A percentile compares a stretch with the other conserved stretches of the same genome.
These are phyloP conservation scores for Hymenoscyphus albidus DNA, from an alignment of 2,329 filamentous ascomycete species.

Conservation along the genomic window DNA sequence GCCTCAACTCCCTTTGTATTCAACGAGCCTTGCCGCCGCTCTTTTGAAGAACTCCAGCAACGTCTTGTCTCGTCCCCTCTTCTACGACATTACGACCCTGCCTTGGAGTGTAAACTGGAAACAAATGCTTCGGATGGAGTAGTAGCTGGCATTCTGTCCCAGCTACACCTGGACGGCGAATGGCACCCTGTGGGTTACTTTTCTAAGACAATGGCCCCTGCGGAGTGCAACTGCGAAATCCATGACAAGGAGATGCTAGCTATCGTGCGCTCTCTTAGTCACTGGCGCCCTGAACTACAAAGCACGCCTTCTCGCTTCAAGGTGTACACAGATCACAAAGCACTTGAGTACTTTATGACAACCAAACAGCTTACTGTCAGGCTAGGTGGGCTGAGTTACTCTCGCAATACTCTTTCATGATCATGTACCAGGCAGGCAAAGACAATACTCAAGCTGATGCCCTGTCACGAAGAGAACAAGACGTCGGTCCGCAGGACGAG, in stretches of 20 bases:
- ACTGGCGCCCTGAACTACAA: slow-evolving; percentile 9
- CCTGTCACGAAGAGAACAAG: no score
- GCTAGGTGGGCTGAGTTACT: no score
- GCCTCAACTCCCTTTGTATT: background rate
- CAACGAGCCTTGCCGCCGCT: background rate
- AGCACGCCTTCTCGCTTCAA: slow-evolving; percentile 13
- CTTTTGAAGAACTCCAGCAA: background rate
- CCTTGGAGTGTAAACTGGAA: background rate
- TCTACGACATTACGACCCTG: background rate
- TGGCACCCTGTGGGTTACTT: slow-evolving; percentile 25
- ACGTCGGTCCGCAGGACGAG: no score
- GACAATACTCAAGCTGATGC: no score
- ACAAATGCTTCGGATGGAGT: background rate
- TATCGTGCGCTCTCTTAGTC: slow-evolving; percentile 24
- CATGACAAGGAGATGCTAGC: slow-evolving; percentile 35
- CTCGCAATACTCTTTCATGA: no score
- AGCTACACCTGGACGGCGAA: background rate
- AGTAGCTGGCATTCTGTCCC: background rate
- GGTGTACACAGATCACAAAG: no score
- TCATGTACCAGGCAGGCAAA: no score
- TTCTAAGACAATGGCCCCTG: slow-evolving; percentile 25
- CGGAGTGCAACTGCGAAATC: slow-evolving; percentile 34
- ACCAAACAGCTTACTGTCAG: no score
- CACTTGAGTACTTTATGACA: no score
- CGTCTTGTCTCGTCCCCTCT: background rate